Evolutionary conservation across 2,329 filamentous ascomycete species (phyloP).

Genomic region (Aspergillus udagawae): DNA sequence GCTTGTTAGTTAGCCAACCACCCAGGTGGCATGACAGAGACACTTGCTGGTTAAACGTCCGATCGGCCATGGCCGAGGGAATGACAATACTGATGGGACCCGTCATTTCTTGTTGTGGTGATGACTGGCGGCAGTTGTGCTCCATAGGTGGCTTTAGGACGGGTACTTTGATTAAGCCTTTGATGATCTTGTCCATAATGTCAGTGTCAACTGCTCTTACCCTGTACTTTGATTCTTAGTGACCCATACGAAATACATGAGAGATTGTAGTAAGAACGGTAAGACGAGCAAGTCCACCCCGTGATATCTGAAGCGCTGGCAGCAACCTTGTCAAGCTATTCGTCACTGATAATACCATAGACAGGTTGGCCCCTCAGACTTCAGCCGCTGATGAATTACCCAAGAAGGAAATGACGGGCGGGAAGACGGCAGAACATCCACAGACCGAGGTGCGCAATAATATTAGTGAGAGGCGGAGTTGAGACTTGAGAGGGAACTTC

Average conservation of each 20-base stretch:
- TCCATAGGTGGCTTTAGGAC: neutral
- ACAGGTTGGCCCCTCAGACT: neutral
- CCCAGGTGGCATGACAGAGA: no score
- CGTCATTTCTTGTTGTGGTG: neutral
- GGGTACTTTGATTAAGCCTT: neutral
- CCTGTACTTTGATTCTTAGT: neutral
- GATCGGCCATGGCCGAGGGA: neutral
- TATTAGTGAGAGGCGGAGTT: neutral
- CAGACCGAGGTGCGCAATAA: neutral
- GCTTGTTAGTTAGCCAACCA: no score
- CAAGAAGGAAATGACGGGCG: neutral
- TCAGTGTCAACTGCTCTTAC: neutral
- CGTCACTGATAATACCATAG: neutral
- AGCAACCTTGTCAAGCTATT: neutral
- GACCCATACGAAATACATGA: neutral
- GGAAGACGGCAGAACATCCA: neutral
- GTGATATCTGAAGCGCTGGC: neutral
- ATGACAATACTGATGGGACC: neutral
- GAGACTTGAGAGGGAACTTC: neutral
- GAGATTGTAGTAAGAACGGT: neutral
- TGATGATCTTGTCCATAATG: neutral
- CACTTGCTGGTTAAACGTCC: neutral
- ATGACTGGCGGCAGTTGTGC: neutral
- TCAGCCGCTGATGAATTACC: neutral
- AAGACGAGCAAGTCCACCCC: neutral